Percentiles rank a stretch among this genome's conserved stretches.
Evolutionary conservation across 768 basidiomycete species (phyloP).

Genomic region (Lactifluus piperatus): DNA sequence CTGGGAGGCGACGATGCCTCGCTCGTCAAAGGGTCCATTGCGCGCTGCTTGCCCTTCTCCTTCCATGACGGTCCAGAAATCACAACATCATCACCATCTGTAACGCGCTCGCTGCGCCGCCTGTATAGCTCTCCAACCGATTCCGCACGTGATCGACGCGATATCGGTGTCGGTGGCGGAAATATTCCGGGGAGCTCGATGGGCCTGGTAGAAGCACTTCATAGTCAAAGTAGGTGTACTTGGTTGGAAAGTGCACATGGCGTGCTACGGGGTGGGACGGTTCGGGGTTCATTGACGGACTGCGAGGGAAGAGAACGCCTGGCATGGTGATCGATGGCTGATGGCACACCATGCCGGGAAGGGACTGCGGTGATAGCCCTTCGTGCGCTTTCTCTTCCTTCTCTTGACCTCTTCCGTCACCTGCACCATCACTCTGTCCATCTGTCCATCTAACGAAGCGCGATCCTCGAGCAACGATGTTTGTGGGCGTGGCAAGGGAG

Average conservation of each 20-base stretch:
- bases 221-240: constrained; percentile 7
- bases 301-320: constrained; percentile 67
- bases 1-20: too few species aligned
- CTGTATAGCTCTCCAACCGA: too few species aligned
- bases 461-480: too few species aligned
- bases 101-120: not conserved
- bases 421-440: not conserved
- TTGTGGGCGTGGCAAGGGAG: too few species aligned
- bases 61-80: too few species aligned
- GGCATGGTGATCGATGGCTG: too few species aligned
- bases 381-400: constrained; percentile 5
- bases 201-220: not conserved
- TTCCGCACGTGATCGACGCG: too few species aligned
- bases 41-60: constrained; percentile 28
- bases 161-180: not conserved
- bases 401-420: constrained; percentile 20
- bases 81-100: not conserved
- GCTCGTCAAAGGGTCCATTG: not conserved
- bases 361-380: constrained; percentile 22
- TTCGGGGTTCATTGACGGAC: constrained; percentile 44
- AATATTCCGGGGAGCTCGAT: not conserved
- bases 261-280: constrained; percentile 28
- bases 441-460: too few species aligned
- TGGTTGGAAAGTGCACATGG: constrained; percentile 34
- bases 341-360: constrained; percentile 29